Evolutionary conservation across 768 basidiomycete genomes (phyloP).

Genomic region (Leccinum truebloodii): DNA sequence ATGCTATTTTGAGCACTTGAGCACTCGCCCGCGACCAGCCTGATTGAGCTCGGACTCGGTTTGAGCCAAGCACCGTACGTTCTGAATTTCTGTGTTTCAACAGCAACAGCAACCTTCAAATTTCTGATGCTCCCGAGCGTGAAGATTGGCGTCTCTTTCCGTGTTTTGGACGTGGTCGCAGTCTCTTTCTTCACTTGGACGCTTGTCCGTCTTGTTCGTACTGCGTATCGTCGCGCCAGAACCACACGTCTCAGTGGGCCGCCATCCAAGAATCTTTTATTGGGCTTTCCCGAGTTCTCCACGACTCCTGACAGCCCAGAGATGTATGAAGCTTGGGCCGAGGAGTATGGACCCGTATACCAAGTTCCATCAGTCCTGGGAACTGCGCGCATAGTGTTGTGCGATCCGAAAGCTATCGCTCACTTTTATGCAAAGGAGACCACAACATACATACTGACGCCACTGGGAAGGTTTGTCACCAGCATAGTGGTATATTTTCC

Average conservation of each 20-base stretch:
- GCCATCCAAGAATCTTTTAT: conserved; percentile 40
- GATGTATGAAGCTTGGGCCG: conserved; percentile 49
- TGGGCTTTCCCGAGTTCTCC: conserved; percentile 39
- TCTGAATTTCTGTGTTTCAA: too few relatives aligned
- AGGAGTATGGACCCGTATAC: conserved; percentile 48
- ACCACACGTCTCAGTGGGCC: conserved; percentile 47
- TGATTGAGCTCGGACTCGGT: too few relatives aligned
- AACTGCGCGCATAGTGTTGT: conserved; percentile 37
- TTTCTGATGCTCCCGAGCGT: not conserved
- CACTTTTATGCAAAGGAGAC: conserved; percentile 57
- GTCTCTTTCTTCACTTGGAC: conserved; percentile 19
- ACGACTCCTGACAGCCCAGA: conserved; percentile 32
- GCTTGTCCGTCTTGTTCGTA: conserved; percentile 14
- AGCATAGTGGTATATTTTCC: conserved; percentile 29
- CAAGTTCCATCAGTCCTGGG: conserved; percentile 43
- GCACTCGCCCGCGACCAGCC: too few relatives aligned
- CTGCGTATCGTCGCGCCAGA: conserved; percentile 10
- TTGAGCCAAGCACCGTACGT: too few relatives aligned
- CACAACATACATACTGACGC: conserved; percentile 33
- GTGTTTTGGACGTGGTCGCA: conserved; percentile 12
- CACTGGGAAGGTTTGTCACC: conserved; percentile 27
- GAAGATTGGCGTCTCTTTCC: conserved; percentile 1
- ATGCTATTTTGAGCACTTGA: too few relatives aligned
- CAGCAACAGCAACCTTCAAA: too few relatives aligned
- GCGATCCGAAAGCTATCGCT: conserved; percentile 50